Conservation (phyloP, 768 basidiomycete genomes). For the Russula earlei region DNA sequence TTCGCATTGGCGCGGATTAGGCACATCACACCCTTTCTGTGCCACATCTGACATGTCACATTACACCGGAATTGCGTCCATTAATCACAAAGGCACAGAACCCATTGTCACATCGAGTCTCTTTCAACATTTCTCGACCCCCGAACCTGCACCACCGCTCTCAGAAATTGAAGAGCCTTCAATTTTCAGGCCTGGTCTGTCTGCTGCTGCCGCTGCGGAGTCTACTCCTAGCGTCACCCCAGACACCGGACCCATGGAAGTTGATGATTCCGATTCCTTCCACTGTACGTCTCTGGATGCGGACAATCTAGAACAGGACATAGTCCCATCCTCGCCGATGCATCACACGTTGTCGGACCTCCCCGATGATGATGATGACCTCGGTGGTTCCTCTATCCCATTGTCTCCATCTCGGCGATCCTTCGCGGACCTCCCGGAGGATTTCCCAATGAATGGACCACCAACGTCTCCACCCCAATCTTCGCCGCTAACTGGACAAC, state of each 20-base stretch:
- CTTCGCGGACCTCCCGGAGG: slow-evolving; percentile 16
- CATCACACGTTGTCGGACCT: background rate
- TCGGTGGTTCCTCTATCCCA: background rate
- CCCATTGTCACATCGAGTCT: background rate
- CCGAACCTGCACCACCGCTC: background rate
- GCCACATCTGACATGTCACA: background rate
- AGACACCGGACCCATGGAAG: background rate
- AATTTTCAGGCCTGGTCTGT: background rate
- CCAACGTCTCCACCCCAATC: background rate
- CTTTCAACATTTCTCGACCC: background rate
- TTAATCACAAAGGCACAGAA: background rate
- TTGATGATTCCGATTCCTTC: background rate
- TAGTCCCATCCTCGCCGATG: slow-evolving; percentile 1
- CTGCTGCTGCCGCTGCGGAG: background rate
- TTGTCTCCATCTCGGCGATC: slow-evolving; percentile 17
- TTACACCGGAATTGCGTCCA: background rate
- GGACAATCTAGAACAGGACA: background rate
- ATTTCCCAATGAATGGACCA: background rate
- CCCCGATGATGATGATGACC: background rate
- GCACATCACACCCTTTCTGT: background rate
- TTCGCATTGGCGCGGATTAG: background rate
- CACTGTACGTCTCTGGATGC: background rate
- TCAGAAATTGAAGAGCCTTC: background rate
- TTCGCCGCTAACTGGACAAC: slow-evolving; percentile 3
- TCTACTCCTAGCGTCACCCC: background rate